Percentiles rank a stretch among this genome's conserved stretches.
phyloP scores from a whole-genome alignment of 2,329 filamentous ascomycete species.

The Geoglossum cookeanum region DNA sequence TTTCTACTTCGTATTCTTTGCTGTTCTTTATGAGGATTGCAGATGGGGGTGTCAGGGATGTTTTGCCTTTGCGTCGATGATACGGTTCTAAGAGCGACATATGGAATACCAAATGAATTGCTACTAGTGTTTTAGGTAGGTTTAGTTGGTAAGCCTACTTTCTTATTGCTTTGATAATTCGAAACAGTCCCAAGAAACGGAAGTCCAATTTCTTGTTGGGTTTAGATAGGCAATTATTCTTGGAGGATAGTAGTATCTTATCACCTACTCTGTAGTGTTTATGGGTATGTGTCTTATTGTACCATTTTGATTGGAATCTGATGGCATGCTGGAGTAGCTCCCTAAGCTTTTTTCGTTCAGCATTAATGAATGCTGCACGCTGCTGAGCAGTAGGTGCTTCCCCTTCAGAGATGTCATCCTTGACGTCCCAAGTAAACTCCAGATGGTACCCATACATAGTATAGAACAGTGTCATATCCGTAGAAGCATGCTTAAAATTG shows the following conservation, averaged over 20 bases:
- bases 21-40: neutral
- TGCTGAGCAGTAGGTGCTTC: neutral
- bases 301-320: neutral
- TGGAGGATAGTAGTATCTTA: neutral
- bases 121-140: neutral
- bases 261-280: neutral
- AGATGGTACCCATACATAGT: conserved; percentile 6
- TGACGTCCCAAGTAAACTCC: conserved; percentile 3
- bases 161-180: neutral
- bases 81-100: conserved; percentile 1
- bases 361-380: neutral
- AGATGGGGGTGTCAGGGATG: neutral
- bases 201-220: conserved; percentile 1
- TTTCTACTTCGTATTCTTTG: neutral
- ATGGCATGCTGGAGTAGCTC: neutral
- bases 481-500: conserved; percentile 4
- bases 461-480: conserved; percentile 8
- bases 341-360: too few species aligned
- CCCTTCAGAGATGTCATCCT: neutral
- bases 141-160: neutral
- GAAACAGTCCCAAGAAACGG: neutral
- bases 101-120: neutral
- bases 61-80: neutral
- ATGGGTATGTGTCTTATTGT: neutral
- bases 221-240: neutral